Conservation (phyloP, 768 basidiomycete species). For the Calocybe cyanea region DNA sequence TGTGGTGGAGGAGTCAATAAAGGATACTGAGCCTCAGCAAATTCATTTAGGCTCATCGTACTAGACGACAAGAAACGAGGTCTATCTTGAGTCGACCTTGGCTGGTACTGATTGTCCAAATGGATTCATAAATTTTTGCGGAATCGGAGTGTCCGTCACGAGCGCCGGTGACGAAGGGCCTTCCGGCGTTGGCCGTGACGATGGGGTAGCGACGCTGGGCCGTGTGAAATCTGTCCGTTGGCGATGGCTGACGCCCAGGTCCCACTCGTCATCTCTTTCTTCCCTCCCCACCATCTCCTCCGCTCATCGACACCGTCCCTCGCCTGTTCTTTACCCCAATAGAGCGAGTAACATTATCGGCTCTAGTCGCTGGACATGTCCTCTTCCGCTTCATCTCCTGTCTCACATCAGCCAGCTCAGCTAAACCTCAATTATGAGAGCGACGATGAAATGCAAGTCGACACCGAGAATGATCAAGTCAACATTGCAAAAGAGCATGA, state of each 20-base stretch:
- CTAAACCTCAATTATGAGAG: constrained; percentile 59
- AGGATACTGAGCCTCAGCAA: background rate
- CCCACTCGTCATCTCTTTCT: constrained; percentile 37
- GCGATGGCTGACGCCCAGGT: constrained; percentile 50
- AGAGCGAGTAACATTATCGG: background rate
- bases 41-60: background rate
- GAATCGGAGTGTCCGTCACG: constrained; percentile 49
- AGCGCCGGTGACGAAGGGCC: constrained; percentile 53
- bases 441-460: constrained; percentile 68
- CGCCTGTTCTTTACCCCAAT: constrained; percentile 17
- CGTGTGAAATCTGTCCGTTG: constrained; percentile 55
- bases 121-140: constrained; percentile 16
- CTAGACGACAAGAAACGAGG: background rate
- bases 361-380: constrained; percentile 13
- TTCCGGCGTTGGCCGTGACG: constrained; percentile 59
- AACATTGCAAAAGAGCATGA: constrained; percentile 45
- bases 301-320: constrained; percentile 21
- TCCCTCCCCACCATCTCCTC: constrained; percentile 31
- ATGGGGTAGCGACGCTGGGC: constrained; percentile 51
- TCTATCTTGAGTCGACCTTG: background rate
- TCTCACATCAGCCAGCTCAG: constrained; percentile 31
- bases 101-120: constrained; percentile 4
- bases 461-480: constrained; percentile 51
- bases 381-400: constrained; percentile 27
- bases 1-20: background rate